A percentile compares a stretch with the other conserved stretches of the same genome.
Conservation (phyloP, 2,329 filamentous ascomycete genomes). For the Fusarium lyarnte region DNA sequence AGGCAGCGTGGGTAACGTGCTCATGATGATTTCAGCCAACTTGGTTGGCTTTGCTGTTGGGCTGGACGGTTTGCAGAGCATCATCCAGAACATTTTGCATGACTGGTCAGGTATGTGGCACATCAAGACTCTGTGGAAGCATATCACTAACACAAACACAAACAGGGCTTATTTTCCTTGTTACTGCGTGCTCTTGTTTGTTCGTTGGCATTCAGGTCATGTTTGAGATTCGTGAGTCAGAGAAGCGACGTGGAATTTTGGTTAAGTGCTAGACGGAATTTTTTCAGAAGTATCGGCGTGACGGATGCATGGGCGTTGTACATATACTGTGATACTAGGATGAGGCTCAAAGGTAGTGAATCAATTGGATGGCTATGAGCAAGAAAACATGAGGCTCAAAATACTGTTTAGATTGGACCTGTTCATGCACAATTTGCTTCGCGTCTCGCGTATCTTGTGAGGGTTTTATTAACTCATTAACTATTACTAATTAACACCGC, state of each 20-base stretch:
- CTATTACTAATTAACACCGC: constrained; percentile 11
- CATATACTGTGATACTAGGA: constrained; percentile 26
- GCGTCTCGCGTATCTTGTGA: neutral
- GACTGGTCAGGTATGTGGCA: constrained; percentile 72
- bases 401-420: neutral
- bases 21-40: constrained; percentile 97
- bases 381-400: neutral
- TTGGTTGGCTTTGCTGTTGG: constrained; percentile 95
- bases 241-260: constrained; percentile 82
- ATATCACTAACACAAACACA: constrained; percentile 36
- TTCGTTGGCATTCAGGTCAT: constrained; percentile 92
- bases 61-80: constrained; percentile 82
- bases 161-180: constrained; percentile 75
- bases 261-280: constrained; percentile 74
- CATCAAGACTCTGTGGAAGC: neutral
- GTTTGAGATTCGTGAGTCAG: constrained; percentile 92
- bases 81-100: constrained; percentile 78
- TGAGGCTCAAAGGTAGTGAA: neutral
- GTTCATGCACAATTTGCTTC: neutral
- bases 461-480: neutral
- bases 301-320: constrained; percentile 8
- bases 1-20: constrained; percentile 82
- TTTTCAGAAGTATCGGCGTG: neutral
- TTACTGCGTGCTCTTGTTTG: constrained; percentile 74
- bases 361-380: constrained; percentile 11